These are phyloP conservation scores for Annulohypoxylon moriforme DNA, from an alignment of 495 filamentous ascomycete genomes.

Conservation along the genomic window DNA sequence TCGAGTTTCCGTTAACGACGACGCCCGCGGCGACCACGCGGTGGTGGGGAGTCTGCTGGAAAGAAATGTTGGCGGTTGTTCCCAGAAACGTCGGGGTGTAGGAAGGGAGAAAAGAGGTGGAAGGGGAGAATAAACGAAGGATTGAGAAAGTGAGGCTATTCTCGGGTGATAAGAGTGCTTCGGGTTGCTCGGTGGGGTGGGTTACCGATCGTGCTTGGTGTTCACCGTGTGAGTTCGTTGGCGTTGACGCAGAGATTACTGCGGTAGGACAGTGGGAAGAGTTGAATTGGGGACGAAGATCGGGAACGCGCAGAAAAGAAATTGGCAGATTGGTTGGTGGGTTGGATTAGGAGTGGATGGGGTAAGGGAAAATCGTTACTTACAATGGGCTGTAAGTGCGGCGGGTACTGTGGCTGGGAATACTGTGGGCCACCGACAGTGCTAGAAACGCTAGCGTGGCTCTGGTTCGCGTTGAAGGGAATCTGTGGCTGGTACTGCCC, in stretches of 20 bases:
- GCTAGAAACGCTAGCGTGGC: too few relatives aligned
- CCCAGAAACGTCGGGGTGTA: background rate
- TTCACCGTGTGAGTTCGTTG: conserved; percentile 42
- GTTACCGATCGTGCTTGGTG: conserved; percentile 19
- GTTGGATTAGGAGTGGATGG: background rate
- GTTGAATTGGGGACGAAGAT: conserved; percentile 34
- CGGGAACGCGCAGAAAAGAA: conserved; percentile 22
- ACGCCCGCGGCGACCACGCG: conserved; percentile 49
- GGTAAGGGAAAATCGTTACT: background rate
- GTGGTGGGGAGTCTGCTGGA: conserved; percentile 46
- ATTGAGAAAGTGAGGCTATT: conserved; percentile 14
- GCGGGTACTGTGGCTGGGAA: background rate
- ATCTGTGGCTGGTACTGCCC: too few relatives aligned
- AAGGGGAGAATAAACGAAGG: background rate
- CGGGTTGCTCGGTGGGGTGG: conserved; percentile 28
- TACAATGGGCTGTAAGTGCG: background rate
- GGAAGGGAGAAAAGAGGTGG: conserved; percentile 5
- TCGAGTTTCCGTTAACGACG: conserved; percentile 51
- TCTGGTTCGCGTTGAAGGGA: too few relatives aligned
- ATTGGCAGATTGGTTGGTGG: conserved; percentile 28
- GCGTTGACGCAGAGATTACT: conserved; percentile 24
- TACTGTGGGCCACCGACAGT: too few relatives aligned
- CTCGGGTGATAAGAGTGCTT: conserved; percentile 4
- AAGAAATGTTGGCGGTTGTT: conserved; percentile 48
- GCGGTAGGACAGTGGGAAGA: conserved; percentile 38